Evolutionary conservation across 192 early-diverging fungal species (phyloP).

Genomic region (Rhizophagus clarus): DNA sequence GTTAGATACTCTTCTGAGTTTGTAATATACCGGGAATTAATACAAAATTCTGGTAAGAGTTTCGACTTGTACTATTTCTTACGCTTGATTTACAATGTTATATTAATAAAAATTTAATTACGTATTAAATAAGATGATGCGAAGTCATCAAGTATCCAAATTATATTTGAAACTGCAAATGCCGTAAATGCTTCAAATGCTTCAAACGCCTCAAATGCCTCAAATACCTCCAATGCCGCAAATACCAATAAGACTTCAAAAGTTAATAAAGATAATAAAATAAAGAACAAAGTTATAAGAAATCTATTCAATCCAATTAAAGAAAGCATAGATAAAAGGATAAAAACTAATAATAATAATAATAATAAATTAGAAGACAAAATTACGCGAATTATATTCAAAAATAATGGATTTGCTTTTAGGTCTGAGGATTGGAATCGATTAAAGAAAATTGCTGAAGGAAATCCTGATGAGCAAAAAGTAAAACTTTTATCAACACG

Average conservation of each 20-base stretch:
- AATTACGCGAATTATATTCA: conserved; percentile 53
- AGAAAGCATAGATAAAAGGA: conserved; percentile 7
- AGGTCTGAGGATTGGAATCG: conserved; percentile 49
- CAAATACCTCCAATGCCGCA: too few species aligned
- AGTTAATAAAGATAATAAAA: too few species aligned
- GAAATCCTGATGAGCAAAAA: conserved; percentile 61
- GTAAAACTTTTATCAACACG: conserved; percentile 54
- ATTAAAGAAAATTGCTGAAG: conserved; percentile 85
- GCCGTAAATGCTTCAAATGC: not conserved
- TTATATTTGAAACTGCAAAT: conserved; percentile 58
- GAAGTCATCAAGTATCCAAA: conserved; percentile 54
- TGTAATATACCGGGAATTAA: conserved; percentile 30
- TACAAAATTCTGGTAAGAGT: conserved; percentile 62
- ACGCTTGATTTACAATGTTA: not conserved
- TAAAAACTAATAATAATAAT: not conserved
- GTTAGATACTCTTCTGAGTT: not conserved
- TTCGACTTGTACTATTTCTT: not conserved
- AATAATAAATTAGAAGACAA: conserved; percentile 45
- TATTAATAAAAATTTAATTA: conserved; percentile 11
- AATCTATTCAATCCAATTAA: too few species aligned
- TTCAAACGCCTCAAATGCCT: too few species aligned
- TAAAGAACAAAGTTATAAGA: too few species aligned
- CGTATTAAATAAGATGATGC: conserved; percentile 70
- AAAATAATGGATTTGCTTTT: not conserved
- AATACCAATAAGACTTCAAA: too few species aligned